Conservation (phyloP, 2,329 filamentous ascomycete species). For the Pezicula radicicola region DNA sequence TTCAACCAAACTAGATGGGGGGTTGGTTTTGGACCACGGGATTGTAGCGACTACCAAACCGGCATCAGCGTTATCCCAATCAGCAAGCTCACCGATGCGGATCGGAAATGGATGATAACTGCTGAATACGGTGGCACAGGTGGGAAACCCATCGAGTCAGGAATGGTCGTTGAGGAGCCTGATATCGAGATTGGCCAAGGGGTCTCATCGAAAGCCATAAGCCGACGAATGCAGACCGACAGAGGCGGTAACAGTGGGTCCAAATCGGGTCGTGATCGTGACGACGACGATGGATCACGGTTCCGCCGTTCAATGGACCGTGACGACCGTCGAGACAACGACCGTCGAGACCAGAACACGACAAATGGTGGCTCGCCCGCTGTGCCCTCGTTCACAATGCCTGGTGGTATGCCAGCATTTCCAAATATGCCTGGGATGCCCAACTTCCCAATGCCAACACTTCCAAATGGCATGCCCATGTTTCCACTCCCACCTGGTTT, state of each 20-base stretch:
- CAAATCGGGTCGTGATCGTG: conserved; percentile 43
- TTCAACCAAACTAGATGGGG: conserved; percentile 81
- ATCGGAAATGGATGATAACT: conserved; percentile 94
- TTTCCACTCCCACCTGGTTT: conserved; percentile 42
- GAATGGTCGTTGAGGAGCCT: conserved; percentile 91
- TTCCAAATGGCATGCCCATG: conserved; percentile 44
- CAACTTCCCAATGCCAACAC: conserved; percentile 36
- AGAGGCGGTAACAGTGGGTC: conserved; percentile 63
- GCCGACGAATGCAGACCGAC: conserved; percentile 66
- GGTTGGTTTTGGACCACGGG: conserved; percentile 92
- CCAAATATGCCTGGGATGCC: conserved; percentile 25
- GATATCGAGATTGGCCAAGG: conserved; percentile 98
- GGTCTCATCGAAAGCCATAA: conserved; percentile 88
- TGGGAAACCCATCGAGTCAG: conserved; percentile 73
- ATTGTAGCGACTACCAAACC: conserved; percentile 93
- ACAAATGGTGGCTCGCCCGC: conserved; percentile 9
- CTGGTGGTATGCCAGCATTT: conserved; percentile 23
- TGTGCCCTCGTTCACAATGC: conserved; percentile 11
- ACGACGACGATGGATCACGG: conserved; percentile 25
- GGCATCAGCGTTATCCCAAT: conserved; percentile 94
- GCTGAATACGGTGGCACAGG: conserved; percentile 93
- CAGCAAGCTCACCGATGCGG: conserved; percentile 87
- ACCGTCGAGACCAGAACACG: conserved; percentile 9
- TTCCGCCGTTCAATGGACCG: conserved; percentile 14
- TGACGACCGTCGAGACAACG: conserved; percentile 12